Percentiles rank a stretch among this genome's conserved stretches.
These are phyloP conservation scores for Cryptomeria japonica DNA, from an alignment of 75 land plant species.

Conservation along the genomic window DNA sequence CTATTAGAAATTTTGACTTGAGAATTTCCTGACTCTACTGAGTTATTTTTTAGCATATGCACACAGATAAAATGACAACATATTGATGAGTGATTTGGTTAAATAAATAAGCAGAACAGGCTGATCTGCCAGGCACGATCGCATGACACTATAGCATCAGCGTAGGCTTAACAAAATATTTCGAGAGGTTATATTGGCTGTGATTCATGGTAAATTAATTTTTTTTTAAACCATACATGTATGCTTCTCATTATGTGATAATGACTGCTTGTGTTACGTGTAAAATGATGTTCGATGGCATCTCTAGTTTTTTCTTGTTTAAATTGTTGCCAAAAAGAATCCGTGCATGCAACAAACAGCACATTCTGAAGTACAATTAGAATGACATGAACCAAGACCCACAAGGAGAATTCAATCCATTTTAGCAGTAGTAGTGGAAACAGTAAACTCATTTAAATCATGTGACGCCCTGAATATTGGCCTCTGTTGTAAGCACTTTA, in stretches of 20 bases:
- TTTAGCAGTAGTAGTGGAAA: not conserved
- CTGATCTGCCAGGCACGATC: not conserved
- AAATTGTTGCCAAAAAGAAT: not conserved
- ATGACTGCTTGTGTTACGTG: not conserved
- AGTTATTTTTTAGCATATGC: not conserved
- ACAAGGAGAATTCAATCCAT: not conserved
- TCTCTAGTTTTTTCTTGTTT: not conserved
- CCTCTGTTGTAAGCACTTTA: not conserved
- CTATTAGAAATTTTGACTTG: not conserved
- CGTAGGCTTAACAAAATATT: too few species aligned
- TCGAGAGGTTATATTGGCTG: not conserved
- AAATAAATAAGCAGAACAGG: not conserved
- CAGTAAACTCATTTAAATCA: not conserved
- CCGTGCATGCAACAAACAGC: not conserved
- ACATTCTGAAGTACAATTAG: not conserved
- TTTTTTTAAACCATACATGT: not conserved
- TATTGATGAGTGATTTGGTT: not conserved
- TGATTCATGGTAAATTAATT: not conserved
- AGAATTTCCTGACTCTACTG: not conserved
- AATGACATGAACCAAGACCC: not conserved
- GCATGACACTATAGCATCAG: not conserved
- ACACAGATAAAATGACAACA: not conserved
- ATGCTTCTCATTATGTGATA: not conserved
- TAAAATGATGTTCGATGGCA: not conserved
- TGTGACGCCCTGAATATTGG: not conserved